Conservation (phyloP, 192 early-diverging fungal species). For the Backusella tarrabulga region DNA sequence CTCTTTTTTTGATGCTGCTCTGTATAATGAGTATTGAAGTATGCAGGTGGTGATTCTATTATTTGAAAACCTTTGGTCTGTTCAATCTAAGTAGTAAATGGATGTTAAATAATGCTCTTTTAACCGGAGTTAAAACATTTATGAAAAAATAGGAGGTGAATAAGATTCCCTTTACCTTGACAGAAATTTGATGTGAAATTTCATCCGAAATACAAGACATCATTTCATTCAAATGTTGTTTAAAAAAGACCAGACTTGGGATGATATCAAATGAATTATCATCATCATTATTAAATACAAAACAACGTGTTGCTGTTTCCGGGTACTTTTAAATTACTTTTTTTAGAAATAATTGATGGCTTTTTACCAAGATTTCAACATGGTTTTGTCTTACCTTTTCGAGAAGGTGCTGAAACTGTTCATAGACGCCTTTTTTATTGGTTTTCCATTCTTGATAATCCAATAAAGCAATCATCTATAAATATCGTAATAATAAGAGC, state of each 20-base stretch:
- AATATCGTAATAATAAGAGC: neutral
- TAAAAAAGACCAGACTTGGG: neutral
- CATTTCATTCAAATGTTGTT: neutral
- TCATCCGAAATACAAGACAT: neutral
- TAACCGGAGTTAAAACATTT: no score
- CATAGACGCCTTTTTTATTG: constrained; percentile 50
- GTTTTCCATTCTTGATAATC: constrained; percentile 68
- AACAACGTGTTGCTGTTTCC: constrained; percentile 63
- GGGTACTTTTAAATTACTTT: constrained; percentile 52
- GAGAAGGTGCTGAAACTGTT: constrained; percentile 56
- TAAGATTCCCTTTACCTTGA: neutral
- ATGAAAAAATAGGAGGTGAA: neutral
- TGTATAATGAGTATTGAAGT: neutral
- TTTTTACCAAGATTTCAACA: neutral
- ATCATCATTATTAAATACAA: constrained; percentile 70
- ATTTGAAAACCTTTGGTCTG: neutral
- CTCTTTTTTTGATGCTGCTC: neutral
- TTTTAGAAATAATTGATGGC: neutral
- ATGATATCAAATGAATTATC: constrained; percentile 9
- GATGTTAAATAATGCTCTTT: neutral
- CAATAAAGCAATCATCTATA: constrained; percentile 76
- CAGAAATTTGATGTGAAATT: neutral
- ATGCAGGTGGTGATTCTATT: neutral
- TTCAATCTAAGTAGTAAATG: neutral
- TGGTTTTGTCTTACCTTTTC: constrained; percentile 50